Evolutionary conservation across 1,284 basidiomycete genomes (phyloP).

Genomic region (Lentinula novae-zelandiae): DNA sequence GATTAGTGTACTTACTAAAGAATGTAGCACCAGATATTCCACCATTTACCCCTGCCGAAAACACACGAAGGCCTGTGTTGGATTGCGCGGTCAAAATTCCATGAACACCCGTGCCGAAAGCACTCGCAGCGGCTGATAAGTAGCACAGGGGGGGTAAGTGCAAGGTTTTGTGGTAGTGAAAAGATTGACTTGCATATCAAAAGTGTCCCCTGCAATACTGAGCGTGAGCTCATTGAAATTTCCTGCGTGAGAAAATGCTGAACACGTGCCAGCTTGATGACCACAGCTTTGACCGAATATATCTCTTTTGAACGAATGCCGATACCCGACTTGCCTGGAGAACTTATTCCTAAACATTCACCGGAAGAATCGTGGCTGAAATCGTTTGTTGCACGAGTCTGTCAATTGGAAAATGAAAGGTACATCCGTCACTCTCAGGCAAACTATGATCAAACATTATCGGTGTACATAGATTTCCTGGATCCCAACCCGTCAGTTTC

Average conservation of each 20-base stretch:
- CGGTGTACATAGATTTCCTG: constrained; percentile 68
- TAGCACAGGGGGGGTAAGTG: constrained; percentile 16
- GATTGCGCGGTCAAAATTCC: constrained; percentile 42
- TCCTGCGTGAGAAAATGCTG: neutral
- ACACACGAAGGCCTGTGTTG: constrained; percentile 39
- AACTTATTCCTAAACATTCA: constrained; percentile 48
- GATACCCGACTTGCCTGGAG: constrained; percentile 66
- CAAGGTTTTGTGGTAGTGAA: constrained; percentile 17
- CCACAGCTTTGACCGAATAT: neutral
- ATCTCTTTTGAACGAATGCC: constrained; percentile 2
- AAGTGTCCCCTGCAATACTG: constrained; percentile 49
- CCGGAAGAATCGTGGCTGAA: constrained; percentile 64
- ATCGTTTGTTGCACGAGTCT: constrained; percentile 58
- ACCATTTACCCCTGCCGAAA: constrained; percentile 59
- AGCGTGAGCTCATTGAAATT: constrained; percentile 9
- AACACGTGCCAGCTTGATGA: neutral
- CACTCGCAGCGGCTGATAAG: constrained; percentile 44
- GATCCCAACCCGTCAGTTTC: constrained; percentile 93
- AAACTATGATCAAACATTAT: neutral
- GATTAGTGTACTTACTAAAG: constrained; percentile 63
- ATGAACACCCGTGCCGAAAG: constrained; percentile 51
- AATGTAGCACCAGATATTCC: constrained; percentile 65
- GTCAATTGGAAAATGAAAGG: constrained; percentile 59
- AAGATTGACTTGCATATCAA: constrained; percentile 76
- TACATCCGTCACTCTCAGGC: constrained; percentile 20